Evolutionary conservation across 805 yeast genomes (phyloP).

Genomic region (Vanderwaltozyma polyspora): DNA sequence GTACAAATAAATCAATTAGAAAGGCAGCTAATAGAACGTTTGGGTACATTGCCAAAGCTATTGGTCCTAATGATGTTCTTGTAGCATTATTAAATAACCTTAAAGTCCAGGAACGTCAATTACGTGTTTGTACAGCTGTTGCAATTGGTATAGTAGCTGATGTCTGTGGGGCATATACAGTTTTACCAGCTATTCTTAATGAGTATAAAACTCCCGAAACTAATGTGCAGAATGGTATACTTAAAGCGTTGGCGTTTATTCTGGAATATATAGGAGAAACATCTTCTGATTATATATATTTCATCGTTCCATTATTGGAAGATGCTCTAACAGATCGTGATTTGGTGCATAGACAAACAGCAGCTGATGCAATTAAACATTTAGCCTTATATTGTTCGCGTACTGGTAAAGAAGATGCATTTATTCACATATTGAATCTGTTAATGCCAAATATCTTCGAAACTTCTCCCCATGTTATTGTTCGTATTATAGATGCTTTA

Average conservation of each 20-base stretch:
- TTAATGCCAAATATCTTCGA: constrained; percentile 84
- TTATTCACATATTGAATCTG: constrained; percentile 70
- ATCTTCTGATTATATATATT: constrained; percentile 71
- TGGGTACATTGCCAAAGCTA: constrained; percentile 81
- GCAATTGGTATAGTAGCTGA: constrained; percentile 97
- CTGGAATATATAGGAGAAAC: constrained; percentile 82
- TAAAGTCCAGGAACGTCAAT: constrained; percentile 88
- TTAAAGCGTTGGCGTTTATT: constrained; percentile 81
- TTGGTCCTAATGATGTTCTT: constrained; percentile 92
- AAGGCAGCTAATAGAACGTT: constrained; percentile 82
- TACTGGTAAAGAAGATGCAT: constrained; percentile 65
- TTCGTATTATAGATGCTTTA: constrained; percentile 67
- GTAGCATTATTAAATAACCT: constrained; percentile 74
- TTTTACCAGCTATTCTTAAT: constrained; percentile 88
- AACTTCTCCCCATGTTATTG: constrained; percentile 90
- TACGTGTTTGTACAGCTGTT: constrained; percentile 93
- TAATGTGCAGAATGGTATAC: constrained; percentile 90
- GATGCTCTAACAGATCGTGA: constrained; percentile 88
- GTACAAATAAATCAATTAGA: constrained; percentile 65
- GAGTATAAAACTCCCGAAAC: constrained; percentile 87
- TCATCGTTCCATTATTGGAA: constrained; percentile 67
- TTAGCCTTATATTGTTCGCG: constrained; percentile 74
- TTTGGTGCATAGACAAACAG: constrained; percentile 89
- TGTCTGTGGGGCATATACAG: constrained; percentile 84
- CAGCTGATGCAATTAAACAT: constrained; percentile 76